Base-by-base conservation (phyloP, 305 asterid genomes). In the Fraxinus xanthoxyloides region DNA sequence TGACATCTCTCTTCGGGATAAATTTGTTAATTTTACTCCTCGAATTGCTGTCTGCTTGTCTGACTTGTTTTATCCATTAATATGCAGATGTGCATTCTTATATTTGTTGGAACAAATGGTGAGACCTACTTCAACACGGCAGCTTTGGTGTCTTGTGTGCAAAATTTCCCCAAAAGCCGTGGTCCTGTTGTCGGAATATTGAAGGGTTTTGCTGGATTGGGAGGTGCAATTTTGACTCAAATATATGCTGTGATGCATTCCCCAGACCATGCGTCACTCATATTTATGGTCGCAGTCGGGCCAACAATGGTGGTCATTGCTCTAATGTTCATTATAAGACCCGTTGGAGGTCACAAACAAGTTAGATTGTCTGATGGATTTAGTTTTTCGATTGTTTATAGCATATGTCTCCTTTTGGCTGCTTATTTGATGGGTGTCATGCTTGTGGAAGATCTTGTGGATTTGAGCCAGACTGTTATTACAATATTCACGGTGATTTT, bases 101-200 rank as follows among this genome's bases (percentile, higher is more conserved):
- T 89, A 84, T 87, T 89, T 77, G 77, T 89, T 21, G 92, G 92
- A 72, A 89, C 92, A 78, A 89, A 89, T 83, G 92, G 92, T 26
- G 92, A 89, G 84, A 89, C 92, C 70, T 89, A 86, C 86, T 89
- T 87, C 78, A 89, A 89, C 75, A 89, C 92, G 5, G 89, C 87
- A 15, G 91, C 92, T 72, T 77, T 89, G 23, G 92, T 89, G 76
- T 89, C 92, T 28, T 85, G 92, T 13, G 92, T 89, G 81, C 92
- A 89, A 76, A 89, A 89, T 77, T 89, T 89, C 82, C 92, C 92
- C 30, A 89, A 89, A 75, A 87, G 84, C 73, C 88, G 92, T 3
- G 92, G 92, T 35, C 91, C 92, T 2, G 86, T 89, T 32, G 91
- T 89, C 48, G 92, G 92, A 59, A 87, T 89, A 79, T 86, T 89